phyloP scores from a whole-genome alignment of 371 early-diverging fungal species.

The Mortierella sp. region DNA sequence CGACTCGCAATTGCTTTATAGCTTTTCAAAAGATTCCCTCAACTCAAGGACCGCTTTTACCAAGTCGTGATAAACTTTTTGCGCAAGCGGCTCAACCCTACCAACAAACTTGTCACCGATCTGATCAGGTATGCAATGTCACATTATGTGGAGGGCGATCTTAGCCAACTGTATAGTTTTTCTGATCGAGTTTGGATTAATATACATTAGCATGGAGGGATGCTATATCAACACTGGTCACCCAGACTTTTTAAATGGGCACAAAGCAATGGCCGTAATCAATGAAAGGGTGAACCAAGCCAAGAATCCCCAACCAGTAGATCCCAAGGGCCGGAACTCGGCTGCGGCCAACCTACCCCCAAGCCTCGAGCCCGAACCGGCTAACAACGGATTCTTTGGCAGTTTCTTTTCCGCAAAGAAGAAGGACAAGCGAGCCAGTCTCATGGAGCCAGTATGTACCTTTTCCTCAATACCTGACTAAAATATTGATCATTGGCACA shows the following conservation, averaged over 20 bases:
- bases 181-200: neutral
- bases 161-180: neutral
- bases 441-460: slow-evolving; percentile 6
- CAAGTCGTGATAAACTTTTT: slow-evolving; percentile 92
- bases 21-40: slow-evolving; percentile 96
- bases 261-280: slow-evolving; percentile 95
- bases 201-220: slow-evolving; percentile 82
- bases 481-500: neutral
- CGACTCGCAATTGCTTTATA: slow-evolving; percentile 14
- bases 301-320: slow-evolving; percentile 59
- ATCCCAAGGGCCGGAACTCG: slow-evolving; percentile 10
- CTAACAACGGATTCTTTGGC: slow-evolving; percentile 18
- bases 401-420: slow-evolving; percentile 60
- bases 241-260: slow-evolving; percentile 97
- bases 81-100: slow-evolving; percentile 89
- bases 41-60: slow-evolving; percentile 91
- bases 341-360: slow-evolving; percentile 54
- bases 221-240: slow-evolving; percentile 99
- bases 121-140: slow-evolving; percentile 75
- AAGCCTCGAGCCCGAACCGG: slow-evolving; percentile 63
- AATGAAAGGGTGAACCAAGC: slow-evolving; percentile 84
- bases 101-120: slow-evolving; percentile 95
- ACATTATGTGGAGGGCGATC: neutral
- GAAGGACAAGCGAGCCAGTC: slow-evolving; percentile 53
- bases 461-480: neutral